phyloP scores from a whole-genome alignment of 2,329 filamentous ascomycete species.

The Arthrobotrys sinensis region DNA sequence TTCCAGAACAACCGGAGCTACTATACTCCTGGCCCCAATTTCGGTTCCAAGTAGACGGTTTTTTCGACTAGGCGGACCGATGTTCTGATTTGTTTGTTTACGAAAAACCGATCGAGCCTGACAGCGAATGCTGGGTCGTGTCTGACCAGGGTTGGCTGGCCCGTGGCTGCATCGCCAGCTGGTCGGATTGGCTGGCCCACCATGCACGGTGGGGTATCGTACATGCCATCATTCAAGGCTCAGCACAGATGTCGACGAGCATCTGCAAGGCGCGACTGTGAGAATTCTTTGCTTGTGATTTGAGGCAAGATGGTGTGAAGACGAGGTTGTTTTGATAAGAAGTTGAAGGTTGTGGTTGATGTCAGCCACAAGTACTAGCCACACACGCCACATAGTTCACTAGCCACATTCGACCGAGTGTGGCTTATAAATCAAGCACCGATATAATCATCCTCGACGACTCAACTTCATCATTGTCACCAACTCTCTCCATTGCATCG shows the following conservation, averaged over 20 bases:
- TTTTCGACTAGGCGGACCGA: not conserved
- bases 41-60: constrained; percentile 57
- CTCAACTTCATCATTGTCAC: not conserved
- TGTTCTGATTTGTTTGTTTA: constrained; percentile 53
- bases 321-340: not conserved
- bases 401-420: constrained; percentile 24
- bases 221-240: not conserved
- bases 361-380: not conserved
- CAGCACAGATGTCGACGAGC: constrained; percentile 6
- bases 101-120: constrained; percentile 28
- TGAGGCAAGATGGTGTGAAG: no score
- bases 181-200: constrained; percentile 34
- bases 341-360: not conserved
- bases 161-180: constrained; percentile 39
- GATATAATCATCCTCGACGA: constrained; percentile 32
- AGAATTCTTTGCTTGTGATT: not conserved
- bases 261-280: constrained; percentile 28
- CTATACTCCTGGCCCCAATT: constrained; percentile 40
- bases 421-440: constrained; percentile 44
- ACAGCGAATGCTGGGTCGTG: constrained; percentile 56
- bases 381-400: not conserved
- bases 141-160: constrained; percentile 59
- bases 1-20: constrained; percentile 41
- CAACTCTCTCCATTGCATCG: not conserved
- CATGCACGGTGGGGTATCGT: constrained; percentile 20